Evolutionary conservation across 768 basidiomycete species (phyloP).

Genomic region (Suillus placidus): DNA sequence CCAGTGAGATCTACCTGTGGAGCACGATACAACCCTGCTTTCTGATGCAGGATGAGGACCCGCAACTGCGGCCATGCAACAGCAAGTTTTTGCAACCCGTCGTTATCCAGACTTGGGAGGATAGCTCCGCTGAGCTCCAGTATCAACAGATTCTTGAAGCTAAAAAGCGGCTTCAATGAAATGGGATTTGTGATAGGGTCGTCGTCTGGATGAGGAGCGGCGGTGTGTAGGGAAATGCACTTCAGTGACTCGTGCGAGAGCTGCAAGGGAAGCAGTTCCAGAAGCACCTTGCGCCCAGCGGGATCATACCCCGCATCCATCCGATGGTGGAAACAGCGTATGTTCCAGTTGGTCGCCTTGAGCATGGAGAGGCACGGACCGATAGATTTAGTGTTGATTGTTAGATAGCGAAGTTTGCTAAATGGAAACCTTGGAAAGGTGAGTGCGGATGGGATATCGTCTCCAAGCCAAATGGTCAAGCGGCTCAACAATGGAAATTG

Average conservation of each 20-base stretch:
- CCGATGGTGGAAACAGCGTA: conserved; percentile 11
- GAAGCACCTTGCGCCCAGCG: conserved; percentile 1
- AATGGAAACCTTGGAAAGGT: not conserved
- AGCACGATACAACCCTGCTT: not conserved
- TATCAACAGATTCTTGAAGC: conserved; percentile 22
- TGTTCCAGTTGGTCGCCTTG: conserved; percentile 7
- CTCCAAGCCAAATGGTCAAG: not conserved
- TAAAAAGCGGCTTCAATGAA: conserved; percentile 28
- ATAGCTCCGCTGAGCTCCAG: conserved; percentile 24
- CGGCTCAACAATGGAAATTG: conserved; percentile 7
- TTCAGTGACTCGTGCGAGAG: conserved; percentile 4
- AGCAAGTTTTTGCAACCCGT: conserved; percentile 28
- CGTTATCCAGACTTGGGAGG: conserved; percentile 22
- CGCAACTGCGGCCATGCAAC: conserved; percentile 31
- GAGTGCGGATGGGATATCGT: not conserved
- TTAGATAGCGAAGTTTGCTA: conserved; percentile 6
- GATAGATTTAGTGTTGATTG: conserved; percentile 2
- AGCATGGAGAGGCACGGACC: conserved; percentile 4
- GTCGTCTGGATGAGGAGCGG: not conserved
- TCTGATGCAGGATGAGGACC: conserved; percentile 23
- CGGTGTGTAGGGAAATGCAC: conserved; percentile 1
- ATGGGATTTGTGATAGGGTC: conserved; percentile 32
- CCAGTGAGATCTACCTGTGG: conserved; percentile 5
- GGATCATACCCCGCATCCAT: conserved; percentile 10
- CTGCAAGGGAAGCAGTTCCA: not conserved